Conservation (phyloP, 1,284 basidiomycete genomes). For the Termitomyces sp. region DNA sequence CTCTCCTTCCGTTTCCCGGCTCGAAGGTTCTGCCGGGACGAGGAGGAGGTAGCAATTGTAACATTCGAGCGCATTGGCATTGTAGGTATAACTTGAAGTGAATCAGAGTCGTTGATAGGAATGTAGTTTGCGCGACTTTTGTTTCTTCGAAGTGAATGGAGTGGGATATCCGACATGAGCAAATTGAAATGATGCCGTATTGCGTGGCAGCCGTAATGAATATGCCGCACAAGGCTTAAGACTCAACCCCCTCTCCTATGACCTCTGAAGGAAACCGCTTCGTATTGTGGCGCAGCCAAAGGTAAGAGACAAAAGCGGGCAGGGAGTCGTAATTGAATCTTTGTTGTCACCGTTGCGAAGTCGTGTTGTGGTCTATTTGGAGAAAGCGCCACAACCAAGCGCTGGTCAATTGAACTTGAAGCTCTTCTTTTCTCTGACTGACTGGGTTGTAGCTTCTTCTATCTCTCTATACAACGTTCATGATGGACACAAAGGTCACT, state of each 20-base stretch:
- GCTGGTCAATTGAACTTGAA: background rate
- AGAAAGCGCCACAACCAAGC: background rate
- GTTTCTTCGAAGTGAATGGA: conserved; percentile 53
- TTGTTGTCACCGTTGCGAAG: background rate
- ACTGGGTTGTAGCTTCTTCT: too few species aligned
- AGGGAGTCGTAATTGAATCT: background rate
- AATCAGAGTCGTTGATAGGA: conserved; percentile 36
- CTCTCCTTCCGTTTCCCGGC: conserved; percentile 39
- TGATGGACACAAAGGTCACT: conserved; percentile 41
- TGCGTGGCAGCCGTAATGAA: background rate
- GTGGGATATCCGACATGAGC: conserved; percentile 66
- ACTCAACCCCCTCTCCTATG: background rate
- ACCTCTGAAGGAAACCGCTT: background rate
- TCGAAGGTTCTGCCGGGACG: conserved; percentile 25
- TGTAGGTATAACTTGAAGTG: conserved; percentile 29
- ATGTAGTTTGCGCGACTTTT: conserved; percentile 43
- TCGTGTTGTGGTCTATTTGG: conserved; percentile 7
- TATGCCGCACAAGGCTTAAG: background rate
- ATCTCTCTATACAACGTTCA: background rate
- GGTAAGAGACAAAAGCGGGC: background rate
- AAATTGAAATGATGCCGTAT: background rate
- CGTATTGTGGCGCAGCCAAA: conserved; percentile 2
- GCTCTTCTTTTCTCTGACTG: too few species aligned
- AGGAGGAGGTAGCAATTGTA: conserved; percentile 30
- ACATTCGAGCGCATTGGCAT: conserved; percentile 22